Evolutionary conservation across 768 basidiomycete genomes (phyloP).

Genomic region (Sarcomyxa edulis): DNA sequence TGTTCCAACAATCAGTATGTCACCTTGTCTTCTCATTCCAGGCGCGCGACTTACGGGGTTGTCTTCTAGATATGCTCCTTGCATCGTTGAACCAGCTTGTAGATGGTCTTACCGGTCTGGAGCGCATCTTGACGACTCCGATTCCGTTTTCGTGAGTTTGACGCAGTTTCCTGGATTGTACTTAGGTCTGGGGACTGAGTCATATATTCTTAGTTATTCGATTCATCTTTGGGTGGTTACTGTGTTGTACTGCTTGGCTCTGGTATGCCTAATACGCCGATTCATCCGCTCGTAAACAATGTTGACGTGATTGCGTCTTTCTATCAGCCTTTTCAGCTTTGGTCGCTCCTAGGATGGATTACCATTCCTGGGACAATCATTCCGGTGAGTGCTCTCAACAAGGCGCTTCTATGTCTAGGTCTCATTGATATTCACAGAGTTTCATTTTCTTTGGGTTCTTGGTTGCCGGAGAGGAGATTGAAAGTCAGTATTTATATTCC

Average conservation of each 20-base stretch:
- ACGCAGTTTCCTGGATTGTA: not conserved
- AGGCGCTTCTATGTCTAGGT: not conserved
- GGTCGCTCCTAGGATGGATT: conserved; percentile 45
- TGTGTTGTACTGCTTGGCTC: conserved; percentile 49
- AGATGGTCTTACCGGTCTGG: conserved; percentile 63
- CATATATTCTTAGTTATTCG: conserved; percentile 41
- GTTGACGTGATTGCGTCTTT: conserved; percentile 6
- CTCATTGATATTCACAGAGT: conserved; percentile 27
- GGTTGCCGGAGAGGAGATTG: conserved; percentile 71
- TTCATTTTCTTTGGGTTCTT: conserved; percentile 75
- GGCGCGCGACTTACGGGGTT: not conserved
- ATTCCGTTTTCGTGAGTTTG: conserved; percentile 65
- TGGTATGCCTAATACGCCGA: conserved; percentile 34
- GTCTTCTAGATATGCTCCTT: conserved; percentile 37
- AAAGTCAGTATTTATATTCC: conserved; percentile 41
- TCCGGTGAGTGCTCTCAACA: conserved; percentile 28
- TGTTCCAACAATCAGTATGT: conserved; percentile 57
- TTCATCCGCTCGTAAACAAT: not conserved
- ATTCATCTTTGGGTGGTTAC: conserved; percentile 68
- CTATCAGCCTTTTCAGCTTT: conserved; percentile 61
- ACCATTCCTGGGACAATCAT: conserved; percentile 62
- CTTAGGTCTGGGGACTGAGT: too few species aligned
- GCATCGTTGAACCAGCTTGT: conserved; percentile 48
- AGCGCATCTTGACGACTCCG: conserved; percentile 70
- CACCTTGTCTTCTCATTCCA: conserved; percentile 2